A percentile compares a stretch with the other conserved stretches of the same genome.
Conservation (phyloP, 768 basidiomycete species). For the Hirschioporus abietinus region DNA sequence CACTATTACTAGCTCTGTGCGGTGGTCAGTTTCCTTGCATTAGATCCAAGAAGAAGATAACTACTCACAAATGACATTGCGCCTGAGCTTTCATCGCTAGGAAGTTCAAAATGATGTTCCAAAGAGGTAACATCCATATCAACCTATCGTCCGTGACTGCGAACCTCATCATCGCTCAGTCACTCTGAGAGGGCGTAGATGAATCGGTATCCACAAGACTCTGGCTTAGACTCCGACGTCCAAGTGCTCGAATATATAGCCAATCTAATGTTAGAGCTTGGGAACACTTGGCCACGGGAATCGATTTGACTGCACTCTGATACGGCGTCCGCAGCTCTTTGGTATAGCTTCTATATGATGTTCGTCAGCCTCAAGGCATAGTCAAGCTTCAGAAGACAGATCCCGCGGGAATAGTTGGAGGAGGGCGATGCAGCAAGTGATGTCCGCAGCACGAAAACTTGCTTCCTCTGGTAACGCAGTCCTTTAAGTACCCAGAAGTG, state of each 20-base stretch:
- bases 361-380: not conserved
- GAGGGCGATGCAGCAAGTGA: not conserved
- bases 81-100: not conserved
- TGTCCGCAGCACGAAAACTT: not conserved
- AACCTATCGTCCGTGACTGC: not conserved
- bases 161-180: not conserved
- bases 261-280: not conserved
- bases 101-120: not conserved
- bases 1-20: not conserved
- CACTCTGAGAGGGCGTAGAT: not conserved
- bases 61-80: not conserved
- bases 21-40: not conserved
- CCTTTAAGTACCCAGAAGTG: not conserved
- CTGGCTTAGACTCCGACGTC: not conserved
- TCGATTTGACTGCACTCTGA: not conserved
- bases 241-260: not conserved
- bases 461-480: not conserved
- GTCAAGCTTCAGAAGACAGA: not conserved
- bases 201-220: not conserved
- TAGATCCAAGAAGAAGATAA: not conserved
- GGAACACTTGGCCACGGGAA: not conserved
- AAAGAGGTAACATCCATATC: not conserved
- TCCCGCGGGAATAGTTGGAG: not conserved
- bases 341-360: not conserved
- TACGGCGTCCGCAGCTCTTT: not conserved